phyloP scores from a whole-genome alignment of 208 protist genomes.

The Naegleria lovaniensis region DNA sequence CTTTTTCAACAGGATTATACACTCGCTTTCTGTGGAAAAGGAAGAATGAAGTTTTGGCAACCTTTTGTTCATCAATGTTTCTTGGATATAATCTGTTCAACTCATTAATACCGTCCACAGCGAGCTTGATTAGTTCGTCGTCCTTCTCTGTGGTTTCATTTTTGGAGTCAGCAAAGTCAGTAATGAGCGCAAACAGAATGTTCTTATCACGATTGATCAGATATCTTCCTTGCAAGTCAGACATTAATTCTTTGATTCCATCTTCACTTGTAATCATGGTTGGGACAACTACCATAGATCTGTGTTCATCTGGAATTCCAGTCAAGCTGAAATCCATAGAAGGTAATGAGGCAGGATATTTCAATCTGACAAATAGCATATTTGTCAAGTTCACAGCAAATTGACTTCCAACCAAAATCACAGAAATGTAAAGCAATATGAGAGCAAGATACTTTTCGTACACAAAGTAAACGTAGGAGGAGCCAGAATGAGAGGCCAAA shows the following conservation, averaged over 20 bases:
- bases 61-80: background rate
- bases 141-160: slow-evolving; percentile 18
- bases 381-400: background rate
- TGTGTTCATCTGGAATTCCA: slow-evolving; percentile 6
- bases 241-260: background rate
- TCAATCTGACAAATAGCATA: background rate
- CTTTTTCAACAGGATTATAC: background rate
- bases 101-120: background rate
- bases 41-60: background rate
- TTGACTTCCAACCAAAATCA: slow-evolving; percentile 1
- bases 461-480: background rate
- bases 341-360: background rate
- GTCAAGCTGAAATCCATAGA: background rate
- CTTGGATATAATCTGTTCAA: slow-evolving; percentile 20
- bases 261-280: slow-evolving; percentile 25
- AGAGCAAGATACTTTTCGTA: slow-evolving; percentile 1
- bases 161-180: slow-evolving; percentile 23
- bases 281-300: slow-evolving; percentile 16
- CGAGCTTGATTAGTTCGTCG: background rate
- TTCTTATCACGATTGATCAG: slow-evolving; percentile 24
- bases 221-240: slow-evolving; percentile 22
- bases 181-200: slow-evolving; percentile 27
- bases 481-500: too few species aligned
- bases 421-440: background rate
- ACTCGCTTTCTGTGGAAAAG: background rate